phyloP scores from a whole-genome alignment of 2,329 filamentous ascomycete genomes.

The Seiridium cupressi region DNA sequence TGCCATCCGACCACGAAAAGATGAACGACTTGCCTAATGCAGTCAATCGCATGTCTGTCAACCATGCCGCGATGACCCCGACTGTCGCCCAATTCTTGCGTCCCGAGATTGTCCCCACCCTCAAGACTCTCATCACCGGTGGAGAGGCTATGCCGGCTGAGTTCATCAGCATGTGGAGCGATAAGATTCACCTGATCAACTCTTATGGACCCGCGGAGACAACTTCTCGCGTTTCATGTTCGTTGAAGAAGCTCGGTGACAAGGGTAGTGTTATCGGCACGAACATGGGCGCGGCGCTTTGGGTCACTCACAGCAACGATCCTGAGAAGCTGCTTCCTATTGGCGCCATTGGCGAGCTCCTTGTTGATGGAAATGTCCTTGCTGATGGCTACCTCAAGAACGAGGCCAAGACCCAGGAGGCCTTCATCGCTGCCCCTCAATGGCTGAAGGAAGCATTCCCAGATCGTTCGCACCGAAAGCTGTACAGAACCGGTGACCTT shows the following conservation, averaged over 20 bases:
- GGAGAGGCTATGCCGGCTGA: background rate
- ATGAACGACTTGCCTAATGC: background rate
- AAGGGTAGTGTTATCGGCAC: constrained; percentile 1
- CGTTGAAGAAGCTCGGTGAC: background rate
- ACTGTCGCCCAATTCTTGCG: background rate
- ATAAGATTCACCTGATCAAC: constrained; percentile 2
- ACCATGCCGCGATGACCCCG: background rate
- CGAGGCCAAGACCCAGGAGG: constrained; percentile 12
- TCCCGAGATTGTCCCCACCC: background rate
- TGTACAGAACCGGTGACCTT: constrained; percentile 11
- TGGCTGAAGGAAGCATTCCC: constrained; percentile 1
- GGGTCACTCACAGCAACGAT: constrained; percentile 9
- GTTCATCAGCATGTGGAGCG: constrained; percentile 3
- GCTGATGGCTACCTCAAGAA: constrained; percentile 29
- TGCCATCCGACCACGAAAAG: background rate
- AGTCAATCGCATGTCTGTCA: background rate
- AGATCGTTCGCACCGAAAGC: background rate
- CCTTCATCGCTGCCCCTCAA: constrained; percentile 20
- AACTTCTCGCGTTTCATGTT: background rate
- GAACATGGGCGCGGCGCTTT: background rate
- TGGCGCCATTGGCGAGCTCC: constrained; percentile 15
- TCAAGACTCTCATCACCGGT: background rate
- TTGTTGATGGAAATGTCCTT: constrained; percentile 13
- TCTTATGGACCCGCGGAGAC: constrained; percentile 1
- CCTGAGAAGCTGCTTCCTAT: constrained; percentile 10